These are phyloP conservation scores for Pseudoperonospora humuli DNA, from an alignment of 352 stramenopile species.

Conservation along the genomic window DNA sequence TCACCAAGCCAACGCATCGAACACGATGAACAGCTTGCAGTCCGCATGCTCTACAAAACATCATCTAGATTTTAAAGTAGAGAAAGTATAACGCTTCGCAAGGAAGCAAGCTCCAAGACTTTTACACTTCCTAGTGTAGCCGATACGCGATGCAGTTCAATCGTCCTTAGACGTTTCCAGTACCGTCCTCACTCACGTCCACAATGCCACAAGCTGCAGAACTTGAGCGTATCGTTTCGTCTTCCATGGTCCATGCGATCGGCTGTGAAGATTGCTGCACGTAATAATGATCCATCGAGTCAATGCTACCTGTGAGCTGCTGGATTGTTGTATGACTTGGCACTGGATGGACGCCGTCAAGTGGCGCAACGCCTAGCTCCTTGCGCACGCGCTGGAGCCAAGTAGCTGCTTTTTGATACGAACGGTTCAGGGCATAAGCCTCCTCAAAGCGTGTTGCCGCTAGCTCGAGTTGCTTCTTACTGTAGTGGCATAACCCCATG, in stretches of 20 bases:
- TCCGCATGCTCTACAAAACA: slow-evolving; percentile 17
- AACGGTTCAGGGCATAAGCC: slow-evolving; percentile 52
- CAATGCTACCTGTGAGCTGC: slow-evolving; percentile 9
- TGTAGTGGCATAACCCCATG: slow-evolving; percentile 93
- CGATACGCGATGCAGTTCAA: too few relatives aligned
- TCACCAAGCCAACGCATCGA: slow-evolving; percentile 14
- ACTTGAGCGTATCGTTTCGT: too few relatives aligned
- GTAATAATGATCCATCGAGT: too few relatives aligned
- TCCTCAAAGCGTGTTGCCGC: slow-evolving; percentile 66
- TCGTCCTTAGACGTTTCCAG: too few relatives aligned
- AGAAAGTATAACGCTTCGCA: not conserved
- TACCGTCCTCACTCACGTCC: too few relatives aligned
- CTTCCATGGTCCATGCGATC: slow-evolving; percentile 50
- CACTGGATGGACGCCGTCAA: slow-evolving; percentile 4
- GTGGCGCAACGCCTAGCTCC: slow-evolving; percentile 30
- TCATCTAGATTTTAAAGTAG: slow-evolving; percentile 24
- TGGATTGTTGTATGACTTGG: slow-evolving; percentile 5
- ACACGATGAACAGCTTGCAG: slow-evolving; percentile 19
- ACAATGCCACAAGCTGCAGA: too few relatives aligned
- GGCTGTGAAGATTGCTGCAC: too few relatives aligned
- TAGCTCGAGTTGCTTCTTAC: slow-evolving; percentile 60
- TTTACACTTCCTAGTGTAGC: too few relatives aligned
- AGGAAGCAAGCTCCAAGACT: too few relatives aligned
- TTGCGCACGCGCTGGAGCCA: slow-evolving; percentile 77
- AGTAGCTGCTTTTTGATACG: slow-evolving; percentile 70